These are phyloP conservation scores for Chondrostereum purpureum DNA, from an alignment of 1,284 basidiomycete genomes.

Conservation along the genomic window DNA sequence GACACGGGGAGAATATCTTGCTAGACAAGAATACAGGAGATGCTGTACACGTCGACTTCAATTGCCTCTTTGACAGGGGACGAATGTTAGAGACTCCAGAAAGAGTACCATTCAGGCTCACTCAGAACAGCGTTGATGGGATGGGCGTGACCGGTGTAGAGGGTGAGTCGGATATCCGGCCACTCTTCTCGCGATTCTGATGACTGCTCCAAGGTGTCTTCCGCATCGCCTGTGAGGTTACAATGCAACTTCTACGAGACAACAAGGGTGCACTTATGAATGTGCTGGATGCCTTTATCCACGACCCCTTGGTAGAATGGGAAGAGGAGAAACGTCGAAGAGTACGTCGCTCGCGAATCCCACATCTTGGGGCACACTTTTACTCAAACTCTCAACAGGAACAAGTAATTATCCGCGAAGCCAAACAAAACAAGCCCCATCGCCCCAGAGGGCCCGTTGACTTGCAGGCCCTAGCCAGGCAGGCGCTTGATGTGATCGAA, in stretches of 20 bases:
- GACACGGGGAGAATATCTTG: conserved; percentile 96
- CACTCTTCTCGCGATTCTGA: neutral
- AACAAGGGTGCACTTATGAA: conserved; percentile 96
- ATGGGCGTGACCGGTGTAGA: conserved; percentile 93
- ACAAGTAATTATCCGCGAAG: conserved; percentile 19
- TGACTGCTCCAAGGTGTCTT: conserved; percentile 63
- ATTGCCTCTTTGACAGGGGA: conserved; percentile 97
- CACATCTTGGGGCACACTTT: neutral
- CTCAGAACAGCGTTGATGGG: conserved; percentile 91
- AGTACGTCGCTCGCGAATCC: conserved; percentile 26
- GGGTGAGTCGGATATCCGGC: conserved; percentile 37
- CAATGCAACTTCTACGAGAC: conserved; percentile 80
- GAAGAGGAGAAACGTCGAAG: conserved; percentile 68
- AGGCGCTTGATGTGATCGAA: conserved; percentile 73
- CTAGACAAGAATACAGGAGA: conserved; percentile 88
- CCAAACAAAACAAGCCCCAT: conserved; percentile 21
- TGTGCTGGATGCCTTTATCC: conserved; percentile 95
- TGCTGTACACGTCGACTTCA: conserved; percentile 96
- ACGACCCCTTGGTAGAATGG: conserved; percentile 98
- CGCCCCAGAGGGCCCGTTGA: conserved; percentile 46
- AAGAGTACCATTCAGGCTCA: conserved; percentile 91
- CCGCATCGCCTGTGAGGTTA: conserved; percentile 89
- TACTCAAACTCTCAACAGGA: conserved; percentile 8
- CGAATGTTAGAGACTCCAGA: conserved; percentile 89
- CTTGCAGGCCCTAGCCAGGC: conserved; percentile 61